Evolutionary conservation across 75 land plant species (phyloP), one percentile per base, ranked within the genome.

Genomic region (Isoetes taiwanensis): DNA sequence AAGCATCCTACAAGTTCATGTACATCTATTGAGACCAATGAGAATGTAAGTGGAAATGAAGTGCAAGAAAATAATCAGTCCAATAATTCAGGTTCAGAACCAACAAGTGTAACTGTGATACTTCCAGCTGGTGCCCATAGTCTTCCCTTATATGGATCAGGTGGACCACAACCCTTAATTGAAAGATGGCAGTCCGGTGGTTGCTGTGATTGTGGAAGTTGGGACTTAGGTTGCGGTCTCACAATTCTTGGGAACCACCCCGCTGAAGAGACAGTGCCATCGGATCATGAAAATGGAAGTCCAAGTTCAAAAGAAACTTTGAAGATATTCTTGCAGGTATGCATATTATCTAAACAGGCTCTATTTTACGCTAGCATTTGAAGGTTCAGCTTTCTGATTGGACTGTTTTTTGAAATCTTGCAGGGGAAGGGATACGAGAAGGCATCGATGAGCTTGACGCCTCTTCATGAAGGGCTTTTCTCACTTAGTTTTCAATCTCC

Each of bases 141-240:
- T 5, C 6, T 46, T 6, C 50, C 50, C 16, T 5, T 46, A 16
- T n/a, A n/a, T 3, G 50, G 50, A 16, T 19, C 5, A 6, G 50
- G 50, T 4, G 38, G 50, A 6, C 50, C 50, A 6, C 50, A 46
- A 16, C 50, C 50, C 4, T 46, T 46, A 23, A 46, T 46, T 6
- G 50, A 46, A 6, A 5, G 50, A 23, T 46, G 50, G 50, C 50
- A 23, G 4, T 46, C 50, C 16, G 50, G 50, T 19, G 50, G 50
- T 6, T 4, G 50, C 16, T 46, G 50, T n/a, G 50, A 46, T 23
- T 46, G 50, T 46, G 50, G 50, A 8, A 46, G 50, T n/a, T 46
- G 50, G 50, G 50, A 46, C 16, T 23, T 46, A 16, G 50, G 50
- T n/a, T 46, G 50, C 50, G 50, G 50, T 8, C 19, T 46, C 6